Conservation (phyloP, 257 asterid genomes). For the Gentiana straminea region DNA sequence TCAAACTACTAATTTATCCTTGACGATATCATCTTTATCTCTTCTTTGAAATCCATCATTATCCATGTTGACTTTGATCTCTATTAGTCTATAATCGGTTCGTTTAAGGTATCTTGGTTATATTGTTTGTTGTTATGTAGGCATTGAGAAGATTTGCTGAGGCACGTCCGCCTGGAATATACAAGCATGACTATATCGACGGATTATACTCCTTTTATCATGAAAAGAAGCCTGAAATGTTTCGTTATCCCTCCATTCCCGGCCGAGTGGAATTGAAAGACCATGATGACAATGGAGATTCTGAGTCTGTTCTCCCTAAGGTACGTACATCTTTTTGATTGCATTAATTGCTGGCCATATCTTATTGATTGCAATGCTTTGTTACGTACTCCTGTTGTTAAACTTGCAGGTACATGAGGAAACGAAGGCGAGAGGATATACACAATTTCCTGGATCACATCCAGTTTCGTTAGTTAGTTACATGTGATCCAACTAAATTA, state of each 20-base stretch:
- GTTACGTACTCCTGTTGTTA: too few relatives aligned
- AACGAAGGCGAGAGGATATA: constrained; percentile 52
- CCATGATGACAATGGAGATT: constrained; percentile 77
- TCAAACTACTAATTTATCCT: too few relatives aligned
- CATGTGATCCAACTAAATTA: too few relatives aligned
- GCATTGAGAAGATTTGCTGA: constrained; percentile 76
- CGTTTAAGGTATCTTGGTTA: too few relatives aligned
- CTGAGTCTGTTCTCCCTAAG: constrained; percentile 41
- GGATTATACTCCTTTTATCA: constrained; percentile 79
- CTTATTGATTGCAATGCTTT: background rate
- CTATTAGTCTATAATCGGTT: too few relatives aligned
- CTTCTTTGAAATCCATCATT: too few relatives aligned
- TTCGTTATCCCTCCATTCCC: constrained; percentile 78
- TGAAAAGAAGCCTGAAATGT: constrained; percentile 76
- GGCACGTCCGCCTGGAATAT: constrained; percentile 96
- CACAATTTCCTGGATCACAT: constrained; percentile 94
- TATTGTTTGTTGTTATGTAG: constrained; percentile 25
- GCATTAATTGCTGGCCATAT: constrained; percentile 1
- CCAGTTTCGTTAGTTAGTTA: constrained; percentile 97
- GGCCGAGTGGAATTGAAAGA: too few relatives aligned
- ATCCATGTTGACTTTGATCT: too few relatives aligned
- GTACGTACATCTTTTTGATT: constrained; percentile 46
- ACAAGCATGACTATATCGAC: constrained; percentile 84
- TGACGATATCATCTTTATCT: too few relatives aligned
- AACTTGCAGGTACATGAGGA: too few relatives aligned